Percentiles rank a stretch among this genome's conserved stretches.
phyloP scores from a whole-genome alignment of 1,284 basidiomycete species.

The Xanthoconium separans region DNA sequence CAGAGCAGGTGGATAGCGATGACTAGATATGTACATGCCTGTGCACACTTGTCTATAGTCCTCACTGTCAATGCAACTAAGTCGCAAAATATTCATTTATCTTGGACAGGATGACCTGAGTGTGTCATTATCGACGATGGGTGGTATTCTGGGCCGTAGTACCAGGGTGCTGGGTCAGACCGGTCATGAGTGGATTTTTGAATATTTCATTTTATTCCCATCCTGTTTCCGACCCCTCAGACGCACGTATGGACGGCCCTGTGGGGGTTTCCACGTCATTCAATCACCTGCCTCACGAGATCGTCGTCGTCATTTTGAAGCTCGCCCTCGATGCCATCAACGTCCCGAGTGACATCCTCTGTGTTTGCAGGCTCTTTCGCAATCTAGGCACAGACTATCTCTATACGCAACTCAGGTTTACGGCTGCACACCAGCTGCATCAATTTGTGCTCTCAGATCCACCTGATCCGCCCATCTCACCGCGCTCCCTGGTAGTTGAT shows the following conservation, averaged over 20 bases:
- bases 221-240: conserved; percentile 7
- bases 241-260: background rate
- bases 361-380: conserved; percentile 17
- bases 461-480: conserved; percentile 11
- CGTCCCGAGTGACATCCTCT: conserved; percentile 16
- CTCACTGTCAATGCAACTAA: background rate
- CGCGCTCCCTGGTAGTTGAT: conserved; percentile 17
- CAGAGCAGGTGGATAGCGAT: conserved; percentile 30
- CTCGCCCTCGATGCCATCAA: conserved; percentile 9
- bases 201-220: too few relatives aligned
- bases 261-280: conserved; percentile 11
- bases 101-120: background rate
- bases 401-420: conserved; percentile 32
- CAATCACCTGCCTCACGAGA: conserved; percentile 25
- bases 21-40: conserved; percentile 19
- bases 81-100: background rate
- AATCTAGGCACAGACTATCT: conserved; percentile 22
- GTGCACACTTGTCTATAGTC: background rate
- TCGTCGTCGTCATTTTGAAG: conserved; percentile 20
- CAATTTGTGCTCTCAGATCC: conserved; percentile 22
- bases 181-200: background rate
- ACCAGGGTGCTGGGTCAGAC: background rate
- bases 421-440: conserved; percentile 12
- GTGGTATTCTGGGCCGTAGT: background rate
- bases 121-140: background rate